A percentile compares a stretch with the other conserved stretches of the same genome.
Evolutionary conservation across 345 rosid genomes (phyloP).

Genomic region (Euclidium syriacum): DNA sequence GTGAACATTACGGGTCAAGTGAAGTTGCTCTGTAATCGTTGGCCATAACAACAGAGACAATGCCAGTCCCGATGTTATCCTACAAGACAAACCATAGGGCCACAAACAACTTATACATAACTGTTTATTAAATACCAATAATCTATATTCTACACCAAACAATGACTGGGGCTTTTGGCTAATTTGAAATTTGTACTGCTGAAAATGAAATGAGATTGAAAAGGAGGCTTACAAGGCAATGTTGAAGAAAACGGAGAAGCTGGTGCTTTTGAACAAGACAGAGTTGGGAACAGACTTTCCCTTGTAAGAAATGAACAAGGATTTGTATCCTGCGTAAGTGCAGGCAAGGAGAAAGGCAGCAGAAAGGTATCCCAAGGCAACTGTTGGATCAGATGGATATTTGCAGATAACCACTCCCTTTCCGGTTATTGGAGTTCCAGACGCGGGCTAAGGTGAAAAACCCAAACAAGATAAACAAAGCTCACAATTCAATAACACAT

Average conservation of each 20-base stretch:
- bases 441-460: slow-evolving; percentile 42
- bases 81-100: slow-evolving; percentile 8
- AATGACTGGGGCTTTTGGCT: neutral
- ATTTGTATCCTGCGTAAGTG: slow-evolving; percentile 46
- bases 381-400: slow-evolving; percentile 73
- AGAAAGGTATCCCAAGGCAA: slow-evolving; percentile 61
- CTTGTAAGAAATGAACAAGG: slow-evolving; percentile 69
- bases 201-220: neutral
- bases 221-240: slow-evolving; percentile 57
- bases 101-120: neutral
- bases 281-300: slow-evolving; percentile 70
- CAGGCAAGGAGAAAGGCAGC: slow-evolving; percentile 51
- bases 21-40: slow-evolving; percentile 70
- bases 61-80: slow-evolving; percentile 60
- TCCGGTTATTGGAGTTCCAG: slow-evolving; percentile 57
- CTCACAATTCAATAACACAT: neutral
- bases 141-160: neutral
- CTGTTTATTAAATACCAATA: neutral
- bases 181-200: neutral
- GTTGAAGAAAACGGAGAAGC: slow-evolving; percentile 63
- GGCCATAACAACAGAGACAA: slow-evolving; percentile 61
- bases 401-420: slow-evolving; percentile 72
- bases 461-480: neutral
- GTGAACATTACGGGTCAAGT: slow-evolving; percentile 56
- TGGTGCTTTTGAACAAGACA: slow-evolving; percentile 54